Evolutionary conservation across 179 eudicot genomes (phyloP), one percentile per base, ranked within the genome.

Genomic region (Beta corolliflora): DNA sequence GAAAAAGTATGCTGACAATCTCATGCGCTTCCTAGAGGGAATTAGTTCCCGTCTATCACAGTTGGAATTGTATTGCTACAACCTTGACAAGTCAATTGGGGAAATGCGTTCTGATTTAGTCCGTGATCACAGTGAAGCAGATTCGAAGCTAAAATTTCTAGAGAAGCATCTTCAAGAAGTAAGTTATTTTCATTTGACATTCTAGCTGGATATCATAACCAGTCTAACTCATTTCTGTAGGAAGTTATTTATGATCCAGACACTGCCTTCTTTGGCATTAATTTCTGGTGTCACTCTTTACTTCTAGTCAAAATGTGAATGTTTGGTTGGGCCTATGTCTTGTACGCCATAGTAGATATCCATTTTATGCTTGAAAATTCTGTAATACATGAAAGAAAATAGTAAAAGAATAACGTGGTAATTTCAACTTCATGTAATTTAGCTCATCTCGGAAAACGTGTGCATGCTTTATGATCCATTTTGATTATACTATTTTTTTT

Each of bases 121-220:
- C 60, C 97, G 94, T 83, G 97, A 96, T 80, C 92, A 93, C 71
- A 91, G 84, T 29, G 98, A 96, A 75, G 86, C 93, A 29, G 98
- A 94, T 69, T 81, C 86, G 31, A 96, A 92, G 92, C 94, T 96
- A 73, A 93, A 90, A 82, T 91, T 91, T 77, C 83, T 96, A 61
- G 99, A 96, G 79, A 96, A 94, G 84, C 97, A 94, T 89, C 87
- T 96, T 45, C 98, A 94, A 86, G 98, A 96, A 90, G 99, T 94
- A 73, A 84, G 93, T 85, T 81, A 10, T 78, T 68, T 82, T 74
- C 52, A 23, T 73, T 71, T 83, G 19, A 71, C 44, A 65, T 76
- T 77, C 64, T 41, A 7, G 3, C 46, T 56, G 48, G 9, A 58
- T 77, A 45, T 77, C 54, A 36, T 8, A 23, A 44, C 59, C 21